Percentiles rank a stretch among this genome's conserved stretches.
These are phyloP conservation scores for Bretschneidera sinensis DNA, from an alignment of 345 rosid species.

Conservation along the genomic window DNA sequence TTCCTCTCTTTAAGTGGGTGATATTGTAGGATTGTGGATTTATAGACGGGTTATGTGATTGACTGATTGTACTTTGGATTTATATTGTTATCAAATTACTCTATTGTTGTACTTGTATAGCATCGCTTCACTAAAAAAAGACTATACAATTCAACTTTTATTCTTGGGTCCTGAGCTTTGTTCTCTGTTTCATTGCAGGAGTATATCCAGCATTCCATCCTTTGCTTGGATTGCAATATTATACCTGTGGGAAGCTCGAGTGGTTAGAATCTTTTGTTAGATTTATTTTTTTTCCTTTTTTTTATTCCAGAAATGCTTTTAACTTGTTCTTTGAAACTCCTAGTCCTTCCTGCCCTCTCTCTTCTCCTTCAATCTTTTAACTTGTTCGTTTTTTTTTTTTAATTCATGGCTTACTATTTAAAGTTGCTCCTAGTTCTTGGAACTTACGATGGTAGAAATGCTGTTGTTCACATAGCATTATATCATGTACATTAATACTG, in stretches of 20 bases:
- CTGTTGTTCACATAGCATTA: neutral
- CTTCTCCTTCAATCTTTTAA: no score
- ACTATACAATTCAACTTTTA: conserved; percentile 1
- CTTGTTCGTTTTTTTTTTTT: neutral
- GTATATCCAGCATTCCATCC: conserved; percentile 78
- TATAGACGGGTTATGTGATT: no score
- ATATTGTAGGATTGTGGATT: no score
- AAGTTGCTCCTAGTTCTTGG: neutral
- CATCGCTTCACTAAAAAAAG: no score
- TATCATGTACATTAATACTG: no score
- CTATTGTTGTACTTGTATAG: no score
- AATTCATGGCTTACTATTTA: neutral
- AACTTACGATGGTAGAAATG: neutral
- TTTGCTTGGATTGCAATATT: conserved; percentile 77
- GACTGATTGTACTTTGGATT: no score
- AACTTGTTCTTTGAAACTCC: neutral
- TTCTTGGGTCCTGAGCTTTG: conserved; percentile 2
- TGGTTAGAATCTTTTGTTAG: conserved; percentile 44
- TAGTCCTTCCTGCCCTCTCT: neutral
- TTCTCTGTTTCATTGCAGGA: conserved; percentile 39
- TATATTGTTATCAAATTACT: conserved; percentile 8
- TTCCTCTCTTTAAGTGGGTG: no score
- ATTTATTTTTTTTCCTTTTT: neutral
- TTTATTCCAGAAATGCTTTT: neutral
- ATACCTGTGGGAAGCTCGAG: conserved; percentile 87